These are phyloP conservation scores for Rhamnella rubrinervis DNA, from an alignment of 331 rosid genomes.

Conservation along the genomic window DNA sequence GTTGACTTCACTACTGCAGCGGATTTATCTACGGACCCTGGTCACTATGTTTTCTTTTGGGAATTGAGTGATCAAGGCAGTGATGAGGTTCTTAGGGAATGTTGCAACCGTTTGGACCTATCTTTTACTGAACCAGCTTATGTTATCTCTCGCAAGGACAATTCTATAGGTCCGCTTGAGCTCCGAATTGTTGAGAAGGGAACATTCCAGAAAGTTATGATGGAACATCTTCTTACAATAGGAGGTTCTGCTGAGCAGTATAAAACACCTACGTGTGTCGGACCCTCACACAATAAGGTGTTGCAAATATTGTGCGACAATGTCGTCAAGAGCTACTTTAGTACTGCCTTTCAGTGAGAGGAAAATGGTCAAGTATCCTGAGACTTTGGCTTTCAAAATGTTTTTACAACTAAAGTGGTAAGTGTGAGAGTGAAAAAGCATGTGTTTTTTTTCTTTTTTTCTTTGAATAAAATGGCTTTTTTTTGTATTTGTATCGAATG, in stretches of 20 bases:
- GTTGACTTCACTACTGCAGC: conserved; percentile 71
- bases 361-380: too few species aligned
- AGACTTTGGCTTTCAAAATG: too few species aligned
- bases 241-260: conserved; percentile 72
- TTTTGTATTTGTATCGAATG: too few species aligned
- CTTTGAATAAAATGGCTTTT: too few species aligned
- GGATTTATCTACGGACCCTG: conserved; percentile 64
- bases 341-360: conserved; percentile 50
- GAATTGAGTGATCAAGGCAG: conserved; percentile 65
- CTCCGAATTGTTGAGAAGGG: conserved; percentile 68
- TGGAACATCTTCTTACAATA: conserved; percentile 52
- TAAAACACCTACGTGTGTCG: conserved; percentile 83
- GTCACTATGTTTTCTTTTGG: conserved; percentile 88
- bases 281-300: conserved; percentile 44
- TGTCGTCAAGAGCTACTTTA: conserved; percentile 57
- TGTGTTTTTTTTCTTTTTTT: too few species aligned
- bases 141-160: conserved; percentile 57
- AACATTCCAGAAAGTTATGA: conserved; percentile 66
- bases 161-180: conserved; percentile 66
- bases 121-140: conserved; percentile 74
- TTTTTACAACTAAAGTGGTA: too few species aligned
- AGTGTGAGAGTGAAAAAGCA: too few species aligned
- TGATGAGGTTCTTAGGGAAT: conserved; percentile 57
- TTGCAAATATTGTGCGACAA: conserved; percentile 58
- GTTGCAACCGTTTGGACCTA: conserved; percentile 68